Evolutionary conservation across 75 land plant species (phyloP).

Genomic region (Selaginella tamariscina): DNA sequence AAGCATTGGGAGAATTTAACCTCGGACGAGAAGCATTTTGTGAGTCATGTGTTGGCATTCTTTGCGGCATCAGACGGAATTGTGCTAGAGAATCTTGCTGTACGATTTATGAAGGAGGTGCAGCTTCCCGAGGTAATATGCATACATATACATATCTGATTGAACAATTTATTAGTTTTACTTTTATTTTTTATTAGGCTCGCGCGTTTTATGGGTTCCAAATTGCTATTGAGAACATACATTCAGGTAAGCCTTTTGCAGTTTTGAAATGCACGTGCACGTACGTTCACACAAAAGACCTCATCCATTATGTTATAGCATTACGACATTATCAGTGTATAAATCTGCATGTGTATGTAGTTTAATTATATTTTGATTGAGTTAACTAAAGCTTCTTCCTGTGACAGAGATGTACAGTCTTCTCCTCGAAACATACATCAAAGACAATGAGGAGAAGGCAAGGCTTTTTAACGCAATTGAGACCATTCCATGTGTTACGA

Average conservation of each 20-base stretch:
- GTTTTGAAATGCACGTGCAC: no score
- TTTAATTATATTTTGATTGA: background rate
- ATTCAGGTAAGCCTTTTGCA: slow-evolving; percentile 7
- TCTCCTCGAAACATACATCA: slow-evolving; percentile 15
- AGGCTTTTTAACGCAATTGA: slow-evolving; percentile 14
- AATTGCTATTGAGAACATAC: slow-evolving; percentile 18
- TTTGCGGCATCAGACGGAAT: slow-evolving; percentile 23
- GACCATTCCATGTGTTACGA: slow-evolving; percentile 11
- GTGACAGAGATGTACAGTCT: slow-evolving; percentile 13
- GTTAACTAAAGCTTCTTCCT: background rate
- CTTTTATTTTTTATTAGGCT: background rate
- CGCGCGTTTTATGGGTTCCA: slow-evolving; percentile 18
- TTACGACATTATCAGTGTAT: no score
- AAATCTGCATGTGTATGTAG: background rate
- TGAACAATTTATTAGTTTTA: background rate
- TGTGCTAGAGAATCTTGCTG: slow-evolving; percentile 19
- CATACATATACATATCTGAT: no score
- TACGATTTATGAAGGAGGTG: slow-evolving; percentile 18
- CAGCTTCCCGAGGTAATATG: slow-evolving; percentile 15
- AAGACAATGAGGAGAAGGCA: background rate
- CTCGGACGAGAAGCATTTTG: slow-evolving; percentile 15
- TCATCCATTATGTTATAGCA: no score
- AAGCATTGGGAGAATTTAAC: slow-evolving; percentile 11
- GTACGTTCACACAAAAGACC: no score
- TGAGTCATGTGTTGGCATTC: slow-evolving; percentile 18